phyloP scores from a whole-genome alignment of 2,329 filamentous ascomycete genomes.

The Aspergillus texensis region DNA sequence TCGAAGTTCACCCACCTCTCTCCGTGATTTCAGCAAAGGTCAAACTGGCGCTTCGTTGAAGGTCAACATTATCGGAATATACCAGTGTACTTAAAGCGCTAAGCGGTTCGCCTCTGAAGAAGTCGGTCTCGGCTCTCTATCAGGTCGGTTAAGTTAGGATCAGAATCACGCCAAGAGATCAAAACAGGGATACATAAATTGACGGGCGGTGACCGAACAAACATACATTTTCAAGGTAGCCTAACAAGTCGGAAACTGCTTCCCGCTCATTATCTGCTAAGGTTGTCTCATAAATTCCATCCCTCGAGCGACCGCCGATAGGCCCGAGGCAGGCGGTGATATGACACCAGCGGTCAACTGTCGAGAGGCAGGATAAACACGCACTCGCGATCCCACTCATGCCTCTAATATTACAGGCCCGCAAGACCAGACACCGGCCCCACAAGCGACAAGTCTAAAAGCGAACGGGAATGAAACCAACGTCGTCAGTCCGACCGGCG shows the following conservation, averaged over 20 bases:
- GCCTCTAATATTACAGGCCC: conserved; percentile 29
- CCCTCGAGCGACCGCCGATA: conserved; percentile 70
- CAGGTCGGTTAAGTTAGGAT: conserved; percentile 23
- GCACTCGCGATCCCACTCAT: conserved; percentile 45
- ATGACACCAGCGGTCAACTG: conserved; percentile 47
- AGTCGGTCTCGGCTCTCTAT: conserved; percentile 94
- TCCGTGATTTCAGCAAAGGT: conserved; percentile 99
- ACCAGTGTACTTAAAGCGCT: conserved; percentile 93
- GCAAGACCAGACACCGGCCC: conserved; percentile 32
- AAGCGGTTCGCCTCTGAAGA: conserved; percentile 94
- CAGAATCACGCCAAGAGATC: conserved; percentile 1
- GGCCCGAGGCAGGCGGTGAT: conserved; percentile 45
- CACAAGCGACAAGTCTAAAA: conserved; percentile 24
- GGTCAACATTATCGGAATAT: conserved; percentile 97
- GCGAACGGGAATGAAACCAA: conserved; percentile 16
- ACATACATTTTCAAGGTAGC: conserved; percentile 93
- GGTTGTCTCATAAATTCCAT: conserved; percentile 81
- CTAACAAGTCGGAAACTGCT: conserved; percentile 90
- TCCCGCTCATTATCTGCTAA: conserved; percentile 95
- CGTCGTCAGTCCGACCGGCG: conserved; percentile 13
- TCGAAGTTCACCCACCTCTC: conserved; percentile 65
- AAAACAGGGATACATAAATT: conserved; percentile 11
- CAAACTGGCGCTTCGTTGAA: conserved; percentile 94
- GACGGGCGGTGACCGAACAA: conserved; percentile 36
- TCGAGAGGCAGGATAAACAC: conserved; percentile 46